Base-by-base conservation (phyloP, 2,329 filamentous ascomycete species). In the Cytospora paraplurivora region DNA sequence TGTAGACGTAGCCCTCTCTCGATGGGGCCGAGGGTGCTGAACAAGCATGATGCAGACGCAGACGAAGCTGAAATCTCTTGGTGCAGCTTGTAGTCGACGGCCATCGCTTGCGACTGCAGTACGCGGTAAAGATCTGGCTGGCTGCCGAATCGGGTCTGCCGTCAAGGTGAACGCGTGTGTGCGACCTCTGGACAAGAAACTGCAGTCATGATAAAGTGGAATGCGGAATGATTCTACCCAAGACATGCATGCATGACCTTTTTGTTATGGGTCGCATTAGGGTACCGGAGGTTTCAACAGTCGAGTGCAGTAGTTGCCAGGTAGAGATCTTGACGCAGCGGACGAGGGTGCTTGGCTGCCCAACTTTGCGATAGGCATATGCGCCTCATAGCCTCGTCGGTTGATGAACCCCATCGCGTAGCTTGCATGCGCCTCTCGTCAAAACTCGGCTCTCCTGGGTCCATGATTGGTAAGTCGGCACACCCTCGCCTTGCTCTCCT, bases 381-480 rank as follows among this genome's bases (percentile, higher is more conserved):
- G 27, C 27, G 27, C 27, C 27, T 27, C 27, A 27, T 27, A 27
- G 27, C 27, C 27, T 27, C 27, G 27, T 27, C 27, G 27, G 27
- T 27, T 4, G 27, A 27, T 27, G 27, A 27, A 27, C 4, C 27
- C 27, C 27, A 27, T 27, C 27, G 27, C 27, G 27, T 27, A 38
- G 19, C 47, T 27, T 60, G 50, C 50, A 52, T 21, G 50, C 37
- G 50, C 35, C 49, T 19, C 35, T 44, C 34, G 27, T 35, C 50
- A 27, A n/a, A 15, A 21, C 50, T 47, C 58, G 34, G 49, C 58
- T 35, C 21, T 59, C 17, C 11, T 11, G 35, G 21, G 1, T 35
- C 15, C 3, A n/a, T 37, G 47, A 7, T n/a, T 33, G 10, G 35
- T 35, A 34, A 4, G 11, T 54, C 21, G 19, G 7, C n/a, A 47